These are phyloP conservation scores for Neurospora terricola DNA, from an alignment of 495 filamentous ascomycete genomes.

Conservation along the genomic window DNA sequence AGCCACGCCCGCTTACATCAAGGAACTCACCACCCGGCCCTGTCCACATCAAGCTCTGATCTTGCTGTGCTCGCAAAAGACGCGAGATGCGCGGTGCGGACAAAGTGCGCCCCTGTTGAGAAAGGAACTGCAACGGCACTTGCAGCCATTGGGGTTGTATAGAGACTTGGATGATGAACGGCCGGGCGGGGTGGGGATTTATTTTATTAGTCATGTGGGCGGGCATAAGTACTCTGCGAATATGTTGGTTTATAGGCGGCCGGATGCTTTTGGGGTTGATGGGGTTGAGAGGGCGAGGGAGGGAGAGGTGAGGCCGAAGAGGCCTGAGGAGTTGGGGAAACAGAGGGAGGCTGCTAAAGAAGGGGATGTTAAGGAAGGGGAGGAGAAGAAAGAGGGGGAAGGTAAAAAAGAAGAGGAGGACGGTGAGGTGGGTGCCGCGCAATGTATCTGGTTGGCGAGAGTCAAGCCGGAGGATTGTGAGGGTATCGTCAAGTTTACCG, in stretches of 20 bases:
- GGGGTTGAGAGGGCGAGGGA: slow-evolving; percentile 24
- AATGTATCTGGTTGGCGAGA: slow-evolving; percentile 91
- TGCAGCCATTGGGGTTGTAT: slow-evolving; percentile 73
- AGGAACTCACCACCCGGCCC: slow-evolving; percentile 52
- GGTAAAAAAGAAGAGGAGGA: slow-evolving; percentile 12
- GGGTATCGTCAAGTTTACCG: slow-evolving; percentile 80
- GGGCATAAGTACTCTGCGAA: slow-evolving; percentile 94
- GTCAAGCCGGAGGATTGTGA: slow-evolving; percentile 89
- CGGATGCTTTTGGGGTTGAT: slow-evolving; percentile 49
- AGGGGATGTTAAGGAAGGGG: background rate
- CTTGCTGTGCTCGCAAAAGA: slow-evolving; percentile 86
- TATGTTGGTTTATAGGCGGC: slow-evolving; percentile 74
- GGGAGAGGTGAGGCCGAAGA: slow-evolving; percentile 12
- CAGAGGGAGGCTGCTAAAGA: slow-evolving; percentile 8
- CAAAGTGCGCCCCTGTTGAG: slow-evolving; percentile 81
- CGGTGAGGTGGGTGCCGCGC: slow-evolving; percentile 50
- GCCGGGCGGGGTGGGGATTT: slow-evolving; percentile 83
- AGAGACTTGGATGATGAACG: slow-evolving; percentile 80
- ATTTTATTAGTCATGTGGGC: slow-evolving; percentile 93
- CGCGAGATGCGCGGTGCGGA: slow-evolving; percentile 88
- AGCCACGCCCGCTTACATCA: slow-evolving; percentile 13
- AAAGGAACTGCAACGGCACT: slow-evolving; percentile 80
- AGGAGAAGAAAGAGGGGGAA: slow-evolving; percentile 6
- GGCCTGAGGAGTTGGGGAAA: slow-evolving; percentile 3
- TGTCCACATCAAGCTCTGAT: slow-evolving; percentile 79